A percentile compares a stretch with the other conserved stretches of the same genome.
These are phyloP conservation scores for Brassica juncea DNA, from an alignment of 345 rosid genomes.

Conservation along the genomic window DNA sequence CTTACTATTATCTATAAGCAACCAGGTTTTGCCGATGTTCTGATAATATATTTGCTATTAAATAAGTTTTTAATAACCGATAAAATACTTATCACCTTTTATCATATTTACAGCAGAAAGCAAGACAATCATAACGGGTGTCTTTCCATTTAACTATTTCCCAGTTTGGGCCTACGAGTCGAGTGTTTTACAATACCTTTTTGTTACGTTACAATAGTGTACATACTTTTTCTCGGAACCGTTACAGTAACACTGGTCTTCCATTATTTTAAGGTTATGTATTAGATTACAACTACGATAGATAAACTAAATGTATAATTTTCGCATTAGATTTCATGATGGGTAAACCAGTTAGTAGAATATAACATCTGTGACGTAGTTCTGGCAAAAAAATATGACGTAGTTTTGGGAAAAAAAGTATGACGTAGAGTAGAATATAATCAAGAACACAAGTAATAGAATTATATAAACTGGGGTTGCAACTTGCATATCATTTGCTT, in stretches of 20 bases:
- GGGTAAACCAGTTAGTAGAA: not conserved
- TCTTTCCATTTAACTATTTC: not conserved
- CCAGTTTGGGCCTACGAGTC: not conserved
- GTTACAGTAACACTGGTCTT: not conserved
- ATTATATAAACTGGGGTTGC: not conserved
- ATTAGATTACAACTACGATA: not conserved
- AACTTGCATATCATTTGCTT: not conserved
- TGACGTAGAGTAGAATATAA: too few species aligned
- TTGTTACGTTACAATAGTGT: not conserved
- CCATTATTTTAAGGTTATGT: not conserved
- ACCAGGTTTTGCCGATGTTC: not conserved
- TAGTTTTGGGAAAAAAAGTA: too few species aligned
- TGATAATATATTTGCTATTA: not conserved
- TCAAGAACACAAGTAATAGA: not conserved
- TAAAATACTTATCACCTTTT: not conserved
- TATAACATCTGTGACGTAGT: not conserved
- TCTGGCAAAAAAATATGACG: too few species aligned
- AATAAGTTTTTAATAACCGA: not conserved
- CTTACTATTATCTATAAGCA: not conserved
- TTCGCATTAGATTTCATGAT: not conserved
- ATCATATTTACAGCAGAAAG: constrained; percentile 27
- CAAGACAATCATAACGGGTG: constrained; percentile 4
- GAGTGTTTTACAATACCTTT: not conserved
- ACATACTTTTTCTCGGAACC: not conserved
- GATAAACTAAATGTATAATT: not conserved